These are phyloP conservation scores for Martiniozyma abietophila DNA, from an alignment of 805 yeast genomes.

Conservation along the genomic window DNA sequence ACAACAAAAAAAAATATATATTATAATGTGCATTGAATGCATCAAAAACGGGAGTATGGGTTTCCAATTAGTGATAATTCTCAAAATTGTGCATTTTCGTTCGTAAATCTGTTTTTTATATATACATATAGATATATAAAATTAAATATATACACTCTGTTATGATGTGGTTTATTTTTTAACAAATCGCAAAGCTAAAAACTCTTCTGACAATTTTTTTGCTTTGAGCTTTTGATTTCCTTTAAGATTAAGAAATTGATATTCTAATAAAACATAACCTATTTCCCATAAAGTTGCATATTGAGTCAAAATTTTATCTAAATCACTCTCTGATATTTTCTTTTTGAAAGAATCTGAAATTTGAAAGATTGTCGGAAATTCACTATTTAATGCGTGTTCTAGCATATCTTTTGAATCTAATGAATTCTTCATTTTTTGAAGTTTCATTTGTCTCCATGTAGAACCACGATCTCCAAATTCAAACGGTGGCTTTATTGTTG, in stretches of 20 bases:
- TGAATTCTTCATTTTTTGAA: slow-evolving; percentile 14
- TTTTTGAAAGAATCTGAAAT: neutral
- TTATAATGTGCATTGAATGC: too few relatives aligned
- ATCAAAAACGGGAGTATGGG: too few relatives aligned
- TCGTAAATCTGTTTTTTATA: too few relatives aligned
- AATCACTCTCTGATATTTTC: slow-evolving; percentile 17
- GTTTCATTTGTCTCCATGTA: slow-evolving; percentile 31
- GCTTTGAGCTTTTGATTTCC: slow-evolving; percentile 1
- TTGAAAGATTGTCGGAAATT: slow-evolving; percentile 14
- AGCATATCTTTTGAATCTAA: slow-evolving; percentile 3
- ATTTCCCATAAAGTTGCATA: slow-evolving; percentile 13
- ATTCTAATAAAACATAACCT: slow-evolving; percentile 8
- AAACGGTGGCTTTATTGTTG: slow-evolving; percentile 13
- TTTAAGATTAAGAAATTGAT: neutral
- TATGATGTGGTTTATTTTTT: neutral
- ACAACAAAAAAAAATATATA: too few relatives aligned
- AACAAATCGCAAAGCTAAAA: slow-evolving; percentile 9
- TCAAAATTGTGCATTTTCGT: too few relatives aligned
- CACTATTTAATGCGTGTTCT: slow-evolving; percentile 6
- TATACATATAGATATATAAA: too few relatives aligned
- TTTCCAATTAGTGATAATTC: too few relatives aligned
- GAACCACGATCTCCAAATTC: slow-evolving; percentile 31
- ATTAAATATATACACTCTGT: too few relatives aligned
- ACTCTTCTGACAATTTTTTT: slow-evolving; percentile 1
- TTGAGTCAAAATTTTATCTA: slow-evolving; percentile 11